Evolutionary conservation across 768 basidiomycete genomes (phyloP).

Genomic region (Calocybe gangraenosa): DNA sequence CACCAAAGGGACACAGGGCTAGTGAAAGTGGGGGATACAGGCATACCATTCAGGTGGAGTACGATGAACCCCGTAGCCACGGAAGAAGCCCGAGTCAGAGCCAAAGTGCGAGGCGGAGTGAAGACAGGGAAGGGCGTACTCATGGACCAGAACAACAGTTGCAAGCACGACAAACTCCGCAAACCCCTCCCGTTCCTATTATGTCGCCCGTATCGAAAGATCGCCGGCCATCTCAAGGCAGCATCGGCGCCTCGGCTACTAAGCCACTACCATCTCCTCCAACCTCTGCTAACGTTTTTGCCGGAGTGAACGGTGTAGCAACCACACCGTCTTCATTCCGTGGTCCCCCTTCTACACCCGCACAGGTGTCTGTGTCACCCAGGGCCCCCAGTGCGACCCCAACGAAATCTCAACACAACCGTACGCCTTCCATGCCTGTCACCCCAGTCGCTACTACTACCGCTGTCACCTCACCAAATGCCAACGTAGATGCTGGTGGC

Average conservation of each 20-base stretch:
- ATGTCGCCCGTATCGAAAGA: constrained; percentile 23
- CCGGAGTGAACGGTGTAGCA: neutral
- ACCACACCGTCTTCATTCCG: neutral
- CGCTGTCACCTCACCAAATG: constrained; percentile 18
- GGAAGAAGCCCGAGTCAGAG: constrained; percentile 19
- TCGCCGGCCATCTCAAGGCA: constrained; percentile 24
- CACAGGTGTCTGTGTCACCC: neutral
- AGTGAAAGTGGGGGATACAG: constrained; percentile 49
- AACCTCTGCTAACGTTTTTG: neutral
- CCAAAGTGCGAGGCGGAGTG: constrained; percentile 23
- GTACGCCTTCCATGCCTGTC: constrained; percentile 11
- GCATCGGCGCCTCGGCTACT: constrained; percentile 1
- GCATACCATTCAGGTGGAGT: constrained; percentile 97
- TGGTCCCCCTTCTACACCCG: neutral
- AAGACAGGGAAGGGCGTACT: constrained; percentile 21
- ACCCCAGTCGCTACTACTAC: neutral
- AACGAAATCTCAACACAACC: constrained; percentile 1
- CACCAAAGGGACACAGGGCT: constrained; percentile 43
- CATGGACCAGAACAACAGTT: neutral
- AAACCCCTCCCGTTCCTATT: constrained; percentile 3
- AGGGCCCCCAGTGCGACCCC: constrained; percentile 5
- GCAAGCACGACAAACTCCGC: neutral
- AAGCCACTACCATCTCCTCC: constrained; percentile 33
- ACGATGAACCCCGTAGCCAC: constrained; percentile 52
- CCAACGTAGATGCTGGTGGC: constrained; percentile 34